Percentiles rank a stretch among this genome's conserved stretches.
Conservation (phyloP, 73 alveolate genomes). For the Paramecium octaurelia region DNA sequence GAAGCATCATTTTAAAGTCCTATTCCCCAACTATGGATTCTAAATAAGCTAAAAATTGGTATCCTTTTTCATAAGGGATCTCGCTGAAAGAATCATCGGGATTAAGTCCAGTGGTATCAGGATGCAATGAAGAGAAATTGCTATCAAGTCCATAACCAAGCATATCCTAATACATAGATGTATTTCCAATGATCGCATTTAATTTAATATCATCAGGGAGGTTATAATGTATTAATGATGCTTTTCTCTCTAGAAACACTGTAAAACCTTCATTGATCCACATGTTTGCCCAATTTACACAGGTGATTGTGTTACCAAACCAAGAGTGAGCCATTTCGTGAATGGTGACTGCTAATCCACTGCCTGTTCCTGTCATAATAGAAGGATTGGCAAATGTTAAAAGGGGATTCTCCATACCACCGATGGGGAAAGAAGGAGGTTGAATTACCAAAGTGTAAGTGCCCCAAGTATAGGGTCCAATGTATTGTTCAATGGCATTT, state of each 20-base stretch:
- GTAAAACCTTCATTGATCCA: conserved; percentile 94
- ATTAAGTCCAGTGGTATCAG: conserved; percentile 23
- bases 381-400: conserved; percentile 86
- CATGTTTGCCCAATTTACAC: conserved; percentile 82
- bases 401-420: conserved; percentile 95
- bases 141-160: background rate
- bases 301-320: conserved; percentile 87
- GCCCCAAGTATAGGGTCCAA: conserved; percentile 82
- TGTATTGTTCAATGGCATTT: conserved; percentile 64
- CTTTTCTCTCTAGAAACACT: conserved; percentile 73
- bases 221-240: conserved; percentile 8
- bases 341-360: conserved; percentile 74
- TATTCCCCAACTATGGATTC: background rate
- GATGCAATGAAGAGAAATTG: conserved; percentile 8
- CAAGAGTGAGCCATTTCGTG: conserved; percentile 91
- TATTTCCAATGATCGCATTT: background rate
- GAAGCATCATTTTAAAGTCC: conserved; percentile 46
- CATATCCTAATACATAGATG: conserved; percentile 19
- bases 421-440: conserved; percentile 90
- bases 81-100: conserved; percentile 39
- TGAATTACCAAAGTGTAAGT: conserved; percentile 72
- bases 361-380: conserved; percentile 76
- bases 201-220: background rate
- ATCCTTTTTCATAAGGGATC: conserved; percentile 42
- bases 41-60: background rate